Base-by-base conservation (phyloP, 2,329 filamentous ascomycete species). In the Corinectria fuckeliana region DNA sequence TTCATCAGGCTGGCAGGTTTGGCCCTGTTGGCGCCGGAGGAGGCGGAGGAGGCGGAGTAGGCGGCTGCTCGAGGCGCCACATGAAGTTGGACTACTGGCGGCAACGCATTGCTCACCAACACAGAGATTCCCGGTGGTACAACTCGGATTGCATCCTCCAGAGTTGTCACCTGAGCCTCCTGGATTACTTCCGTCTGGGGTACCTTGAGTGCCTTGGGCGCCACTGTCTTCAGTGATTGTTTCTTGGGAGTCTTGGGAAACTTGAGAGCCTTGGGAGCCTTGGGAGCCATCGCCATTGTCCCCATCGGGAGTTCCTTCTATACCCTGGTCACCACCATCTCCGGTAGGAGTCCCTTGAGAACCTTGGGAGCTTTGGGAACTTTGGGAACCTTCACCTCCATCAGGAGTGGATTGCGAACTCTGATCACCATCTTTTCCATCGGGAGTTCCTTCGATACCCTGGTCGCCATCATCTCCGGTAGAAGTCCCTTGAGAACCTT, bases 51-150 rank as follows among this genome's bases (percentile, higher is more conserved):
- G 13, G 18, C 42, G 25, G 3, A 20, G n/a, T 5, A 45, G 42
- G 5, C 30, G 62, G 13, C 4, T 54, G 5, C 39, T 3, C 8
- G 60, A 2, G 1, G 44, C 5, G 0, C 56, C 63, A 18, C 63
- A 66, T 1, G 60, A 44, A 5, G 50, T 38, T 1, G 63, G 30
- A 14, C 58, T 34, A 8, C 36, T 23, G 11, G 64, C 44, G 3
- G 50, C 32, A 39, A 61, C 34, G 8, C 64, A 66, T 13, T 41
- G 20, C 0, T 44, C 38, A 9, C 53, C 50, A 21, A 66, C 21
- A n/a, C 64, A 66, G 3, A 64, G 38, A 2, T 16, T 21, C 2
- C 58, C 61, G 0, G 30, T 20, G 4, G 50, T 36, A 2, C 64
- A 66, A 6, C 21, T 25, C 10, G 54, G 61, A 13, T 8, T 39